phyloP scores from a whole-genome alignment of 2,329 filamentous ascomycete species.

The Davidsoniella eucalypti region DNA sequence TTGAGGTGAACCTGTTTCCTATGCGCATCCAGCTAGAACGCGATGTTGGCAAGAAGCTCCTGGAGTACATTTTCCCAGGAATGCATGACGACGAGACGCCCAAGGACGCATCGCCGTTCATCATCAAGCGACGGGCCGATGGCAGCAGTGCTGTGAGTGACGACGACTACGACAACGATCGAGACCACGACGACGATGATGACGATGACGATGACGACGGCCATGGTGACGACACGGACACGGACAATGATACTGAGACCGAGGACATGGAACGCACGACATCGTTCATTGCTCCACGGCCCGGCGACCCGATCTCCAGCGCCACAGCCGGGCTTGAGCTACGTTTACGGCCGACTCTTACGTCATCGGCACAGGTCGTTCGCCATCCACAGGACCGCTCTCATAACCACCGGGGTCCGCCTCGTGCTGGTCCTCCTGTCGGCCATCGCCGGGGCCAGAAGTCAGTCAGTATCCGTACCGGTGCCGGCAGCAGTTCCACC shows the following conservation, averaged over 20 bases:
- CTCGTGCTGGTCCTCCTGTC: not conserved
- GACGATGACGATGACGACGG: conserved; percentile 18
- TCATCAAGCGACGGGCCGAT: conserved; percentile 25
- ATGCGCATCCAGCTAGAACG: conserved; percentile 87
- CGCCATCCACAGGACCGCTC: not conserved
- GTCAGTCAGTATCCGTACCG: conserved; percentile 31
- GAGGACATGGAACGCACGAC: conserved; percentile 38
- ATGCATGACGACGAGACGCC: conserved; percentile 39
- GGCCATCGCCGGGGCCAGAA: conserved; percentile 22
- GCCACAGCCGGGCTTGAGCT: conserved; percentile 39
- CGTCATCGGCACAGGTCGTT: conserved; percentile 19
- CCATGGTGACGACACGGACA: not conserved
- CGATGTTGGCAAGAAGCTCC: conserved; percentile 80
- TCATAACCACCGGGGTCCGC: not conserved
- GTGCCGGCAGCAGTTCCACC: conserved; percentile 21
- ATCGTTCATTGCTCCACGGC: conserved; percentile 37
- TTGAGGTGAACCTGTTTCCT: conserved; percentile 85
- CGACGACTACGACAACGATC: conserved; percentile 26
- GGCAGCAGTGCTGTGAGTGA: conserved; percentile 16
- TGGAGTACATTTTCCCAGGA: conserved; percentile 94
- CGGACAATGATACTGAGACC: conserved; percentile 2
- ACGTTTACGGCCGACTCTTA: conserved; percentile 68
- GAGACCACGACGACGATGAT: conserved; percentile 28
- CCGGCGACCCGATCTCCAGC: conserved; percentile 3
- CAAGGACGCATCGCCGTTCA: conserved; percentile 45